Percentiles rank a stretch among this genome's conserved stretches.
Evolutionary conservation across 73 alveolate species (phyloP).

Genomic region (Paraurostyla sp.): DNA sequence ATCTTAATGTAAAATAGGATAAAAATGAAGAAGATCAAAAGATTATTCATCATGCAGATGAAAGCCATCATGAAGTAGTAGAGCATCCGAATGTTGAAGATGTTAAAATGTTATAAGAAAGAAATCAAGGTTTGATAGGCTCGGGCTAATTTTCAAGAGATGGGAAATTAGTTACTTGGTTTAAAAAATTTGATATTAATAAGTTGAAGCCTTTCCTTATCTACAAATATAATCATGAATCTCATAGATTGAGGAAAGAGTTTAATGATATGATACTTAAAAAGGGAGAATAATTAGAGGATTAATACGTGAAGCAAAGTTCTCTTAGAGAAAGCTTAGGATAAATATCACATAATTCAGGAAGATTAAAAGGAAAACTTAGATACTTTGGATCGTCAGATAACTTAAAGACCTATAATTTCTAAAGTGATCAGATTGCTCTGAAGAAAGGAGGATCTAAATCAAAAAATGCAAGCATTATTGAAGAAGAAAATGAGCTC

Average conservation of each 20-base stretch:
- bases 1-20: neutral
- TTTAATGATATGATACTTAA: constrained; percentile 15
- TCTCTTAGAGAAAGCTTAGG: neutral
- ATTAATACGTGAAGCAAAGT: neutral
- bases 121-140: neutral
- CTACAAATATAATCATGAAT: constrained; percentile 10
- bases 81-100: constrained; percentile 17
- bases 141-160: neutral
- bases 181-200: neutral
- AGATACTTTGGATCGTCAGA: constrained; percentile 19
- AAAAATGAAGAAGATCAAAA: neutral
- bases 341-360: neutral
- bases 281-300: constrained; percentile 30
- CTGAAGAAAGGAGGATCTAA: neutral
- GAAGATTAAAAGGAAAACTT: neutral
- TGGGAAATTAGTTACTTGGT: neutral
- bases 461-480: neutral
- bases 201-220: constrained; percentile 43
- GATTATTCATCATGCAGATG: neutral
- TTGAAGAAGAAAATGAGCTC: neutral
- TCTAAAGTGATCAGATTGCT: too few species aligned
- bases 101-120: neutral
- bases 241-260: constrained; percentile 9
- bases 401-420: too few species aligned
- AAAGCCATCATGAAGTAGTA: constrained; percentile 6